A percentile compares a stretch with the other conserved stretches of the same genome.
These are phyloP conservation scores for Paramyrothecium roridum DNA, from an alignment of 2,329 filamentous ascomycete genomes.

Conservation along the genomic window DNA sequence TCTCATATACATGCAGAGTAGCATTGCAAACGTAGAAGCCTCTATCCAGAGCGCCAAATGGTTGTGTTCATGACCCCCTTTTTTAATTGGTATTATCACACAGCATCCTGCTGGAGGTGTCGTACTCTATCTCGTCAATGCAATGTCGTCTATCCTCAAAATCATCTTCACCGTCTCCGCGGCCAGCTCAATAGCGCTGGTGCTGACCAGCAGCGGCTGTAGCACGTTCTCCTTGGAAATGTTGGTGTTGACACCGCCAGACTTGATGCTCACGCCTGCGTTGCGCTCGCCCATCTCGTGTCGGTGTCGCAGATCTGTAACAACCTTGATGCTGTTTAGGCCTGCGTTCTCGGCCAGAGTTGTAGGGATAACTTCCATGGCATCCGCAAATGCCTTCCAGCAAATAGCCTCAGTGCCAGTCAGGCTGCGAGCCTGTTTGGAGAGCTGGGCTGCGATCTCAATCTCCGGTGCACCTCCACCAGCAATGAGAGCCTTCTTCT, in stretches of 20 bases:
- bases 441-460: constrained; percentile 85
- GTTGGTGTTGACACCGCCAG: constrained; percentile 93
- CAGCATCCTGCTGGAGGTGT: constrained; percentile 27
- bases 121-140: constrained; percentile 53
- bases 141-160: constrained; percentile 65
- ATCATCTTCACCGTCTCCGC: constrained; percentile 99
- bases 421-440: constrained; percentile 76
- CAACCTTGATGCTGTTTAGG: constrained; percentile 97
- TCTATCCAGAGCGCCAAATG: not conserved
- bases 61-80: constrained; percentile 4
- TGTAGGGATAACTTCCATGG: constrained; percentile 94
- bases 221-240: constrained; percentile 96
- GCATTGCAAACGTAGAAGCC: not conserved
- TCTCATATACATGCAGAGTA: too few species aligned
- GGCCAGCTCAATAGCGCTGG: constrained; percentile 93
- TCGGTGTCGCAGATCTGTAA: constrained; percentile 89
- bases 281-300: constrained; percentile 95
- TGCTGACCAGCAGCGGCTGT: constrained; percentile 93
- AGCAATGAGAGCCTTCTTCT: constrained; percentile 99
- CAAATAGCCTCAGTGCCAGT: constrained; percentile 94
- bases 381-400: constrained; percentile 98
- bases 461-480: constrained; percentile 96
- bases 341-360: constrained; percentile 97
- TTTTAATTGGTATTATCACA: constrained; percentile 31
- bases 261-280: constrained; percentile 97